Percentiles rank a stretch among this genome's conserved stretches.
Conservation (phyloP, 169 alveolate genomes). For the Plasmodium relictum region DNA sequence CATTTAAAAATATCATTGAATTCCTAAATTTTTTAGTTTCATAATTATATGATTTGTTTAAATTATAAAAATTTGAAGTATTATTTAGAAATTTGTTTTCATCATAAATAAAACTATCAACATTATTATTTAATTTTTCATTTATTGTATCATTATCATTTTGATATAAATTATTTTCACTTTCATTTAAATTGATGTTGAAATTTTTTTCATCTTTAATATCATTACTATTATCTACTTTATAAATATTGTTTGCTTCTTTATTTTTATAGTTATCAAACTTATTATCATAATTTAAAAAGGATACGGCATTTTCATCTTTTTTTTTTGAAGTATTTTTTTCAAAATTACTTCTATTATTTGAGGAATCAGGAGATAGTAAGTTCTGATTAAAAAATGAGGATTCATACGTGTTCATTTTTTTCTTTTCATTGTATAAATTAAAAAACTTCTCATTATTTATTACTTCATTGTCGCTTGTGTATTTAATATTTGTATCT, state of each 20-base stretch:
- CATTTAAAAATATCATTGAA: constrained; percentile 25
- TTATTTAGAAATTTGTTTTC: constrained; percentile 4
- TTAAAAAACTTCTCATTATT: constrained; percentile 5
- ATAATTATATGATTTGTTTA: constrained; percentile 31
- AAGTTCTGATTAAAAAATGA: constrained; percentile 13
- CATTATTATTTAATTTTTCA: not conserved
- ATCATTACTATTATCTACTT: not conserved
- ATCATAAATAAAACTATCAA: constrained; percentile 14
- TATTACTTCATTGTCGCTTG: constrained; percentile 35
- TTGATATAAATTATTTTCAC: not conserved
- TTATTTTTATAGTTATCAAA: constrained; percentile 14
- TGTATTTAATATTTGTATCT: constrained; percentile 5
- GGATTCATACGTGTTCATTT: constrained; percentile 15
- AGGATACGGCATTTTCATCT: constrained; percentile 1
- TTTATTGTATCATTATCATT: constrained; percentile 3
- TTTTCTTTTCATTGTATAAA: constrained; percentile 22
- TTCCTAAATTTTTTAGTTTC: constrained; percentile 20
- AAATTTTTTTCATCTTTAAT: constrained; percentile 5
- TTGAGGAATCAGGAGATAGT: constrained; percentile 4
- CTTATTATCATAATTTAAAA: constrained; percentile 3
- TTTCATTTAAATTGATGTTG: constrained; percentile 5
- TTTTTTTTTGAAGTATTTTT: not conserved
- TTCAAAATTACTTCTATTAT: constrained; percentile 4
- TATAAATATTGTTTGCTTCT: not conserved
- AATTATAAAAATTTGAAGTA: constrained; percentile 9